Base-by-base conservation (phyloP, 371 early-diverging fungal species). In the Circinella minor region DNA sequence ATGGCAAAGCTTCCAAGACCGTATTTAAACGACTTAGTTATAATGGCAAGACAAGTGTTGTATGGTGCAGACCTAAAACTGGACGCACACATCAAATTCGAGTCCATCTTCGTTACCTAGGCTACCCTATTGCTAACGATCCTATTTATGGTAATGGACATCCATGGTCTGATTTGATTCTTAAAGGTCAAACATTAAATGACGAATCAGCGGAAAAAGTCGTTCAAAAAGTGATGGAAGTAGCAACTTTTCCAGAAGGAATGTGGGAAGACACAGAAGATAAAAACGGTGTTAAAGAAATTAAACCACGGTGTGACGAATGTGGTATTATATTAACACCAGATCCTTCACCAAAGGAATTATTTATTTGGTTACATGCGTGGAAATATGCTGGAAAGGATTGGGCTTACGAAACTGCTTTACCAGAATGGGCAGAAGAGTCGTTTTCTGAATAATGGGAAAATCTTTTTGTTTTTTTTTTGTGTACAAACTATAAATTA, bases 1-100 rank as follows among this genome's bases (percentile, higher is more conserved):
- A 91, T 7, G 99, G 98, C 17, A 96, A 96, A 70, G 84, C 86
- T 3, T 93, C 93, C 65, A 76, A 74, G 9, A 97, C 98, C 0
- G 69, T 85, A 39, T 94, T 95, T 80, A 83, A 90, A 49, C 78
- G 87, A 4, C 60, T 94, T 2, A 76, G 77, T 17, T 89, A 86
- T 68, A 92, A 94, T 70, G 90, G 90, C 0, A 36, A 63, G 4
- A 89, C 92, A 1, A 92, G 92, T 62, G 82, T 95, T 4, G 89
- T 93, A 27, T 70, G 79, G 67, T 92, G 92, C 81, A 80, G 87
- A 61, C 99, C 99, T 0, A 73, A 92, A n/a, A 99, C 98, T 0
- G 99, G 99, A 4, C 87, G 99, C 51, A 98, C 99, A 0, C 99
- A 99, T 77, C 99, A 99, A 81, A 99, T 99, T 68, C 93, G 99